These are phyloP conservation scores for Botrytis galanthina DNA, from an alignment of 2,329 filamentous ascomycete species.

Conservation along the genomic window DNA sequence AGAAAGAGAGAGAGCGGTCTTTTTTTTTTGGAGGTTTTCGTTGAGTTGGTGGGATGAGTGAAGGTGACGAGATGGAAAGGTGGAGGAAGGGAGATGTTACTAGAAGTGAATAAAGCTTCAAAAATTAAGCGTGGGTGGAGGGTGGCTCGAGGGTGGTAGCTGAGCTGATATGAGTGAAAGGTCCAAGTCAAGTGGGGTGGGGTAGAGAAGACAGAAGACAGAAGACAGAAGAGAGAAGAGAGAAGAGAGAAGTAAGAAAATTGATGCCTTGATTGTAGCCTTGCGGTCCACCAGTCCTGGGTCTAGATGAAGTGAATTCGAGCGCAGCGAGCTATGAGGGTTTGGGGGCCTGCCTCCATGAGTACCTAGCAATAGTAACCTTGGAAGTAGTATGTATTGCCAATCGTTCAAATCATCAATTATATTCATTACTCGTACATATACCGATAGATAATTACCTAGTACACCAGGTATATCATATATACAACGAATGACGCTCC, in stretches of 20 bases:
- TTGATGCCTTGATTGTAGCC: neutral
- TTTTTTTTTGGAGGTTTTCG: slow-evolving; percentile 1
- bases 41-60: slow-evolving; percentile 1
- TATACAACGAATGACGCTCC: neutral
- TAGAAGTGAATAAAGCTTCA: neutral
- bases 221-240: neutral
- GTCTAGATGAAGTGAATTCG: neutral
- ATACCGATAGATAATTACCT: neutral
- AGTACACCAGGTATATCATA: no score
- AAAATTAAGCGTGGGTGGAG: neutral
- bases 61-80: slow-evolving; percentile 9
- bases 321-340: neutral
- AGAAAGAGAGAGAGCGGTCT: neutral
- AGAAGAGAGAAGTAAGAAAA: neutral
- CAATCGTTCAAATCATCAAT: neutral
- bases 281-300: neutral
- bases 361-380: neutral
- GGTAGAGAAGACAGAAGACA: neutral
- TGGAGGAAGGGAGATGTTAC: slow-evolving; percentile 4
- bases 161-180: neutral
- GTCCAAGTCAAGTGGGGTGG: neutral
- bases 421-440: no score
- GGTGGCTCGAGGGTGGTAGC: no score
- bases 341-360: neutral
- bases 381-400: neutral